Evolutionary conservation across 2,329 filamentous ascomycete species (phyloP).

Genomic region (Alternaria incomplexa): DNA sequence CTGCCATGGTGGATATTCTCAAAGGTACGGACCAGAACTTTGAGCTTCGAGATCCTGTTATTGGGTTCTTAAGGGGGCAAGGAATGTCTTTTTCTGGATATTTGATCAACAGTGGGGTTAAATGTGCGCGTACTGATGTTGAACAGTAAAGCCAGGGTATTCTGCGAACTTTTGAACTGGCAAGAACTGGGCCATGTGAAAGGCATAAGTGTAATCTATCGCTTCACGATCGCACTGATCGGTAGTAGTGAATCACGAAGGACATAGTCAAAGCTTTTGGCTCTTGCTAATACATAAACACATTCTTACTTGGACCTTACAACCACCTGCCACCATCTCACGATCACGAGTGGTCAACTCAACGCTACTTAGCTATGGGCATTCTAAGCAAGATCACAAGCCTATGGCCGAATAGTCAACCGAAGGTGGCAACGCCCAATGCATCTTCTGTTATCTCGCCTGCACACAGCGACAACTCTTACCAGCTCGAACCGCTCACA

Average conservation of each 20-base stretch:
- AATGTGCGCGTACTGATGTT: not conserved
- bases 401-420: not conserved
- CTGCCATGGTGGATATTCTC: not conserved
- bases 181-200: not conserved
- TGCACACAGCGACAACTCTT: not conserved
- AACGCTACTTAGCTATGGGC: not conserved
- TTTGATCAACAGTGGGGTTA: not conserved
- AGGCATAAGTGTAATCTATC: not conserved
- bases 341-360: not conserved
- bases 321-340: not conserved
- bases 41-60: not conserved
- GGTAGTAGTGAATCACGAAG: not conserved
- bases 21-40: not conserved
- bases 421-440: not conserved
- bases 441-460: not conserved
- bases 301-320: not conserved
- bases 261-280: not conserved
- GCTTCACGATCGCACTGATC: not conserved
- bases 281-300: not conserved
- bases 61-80: not conserved
- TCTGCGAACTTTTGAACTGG: not conserved
- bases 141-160: not conserved
- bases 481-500: not conserved
- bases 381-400: not conserved
- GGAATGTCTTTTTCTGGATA: not conserved